Conservation (phyloP, 805 yeast species). For the Candida sakaeoensis region DNA sequence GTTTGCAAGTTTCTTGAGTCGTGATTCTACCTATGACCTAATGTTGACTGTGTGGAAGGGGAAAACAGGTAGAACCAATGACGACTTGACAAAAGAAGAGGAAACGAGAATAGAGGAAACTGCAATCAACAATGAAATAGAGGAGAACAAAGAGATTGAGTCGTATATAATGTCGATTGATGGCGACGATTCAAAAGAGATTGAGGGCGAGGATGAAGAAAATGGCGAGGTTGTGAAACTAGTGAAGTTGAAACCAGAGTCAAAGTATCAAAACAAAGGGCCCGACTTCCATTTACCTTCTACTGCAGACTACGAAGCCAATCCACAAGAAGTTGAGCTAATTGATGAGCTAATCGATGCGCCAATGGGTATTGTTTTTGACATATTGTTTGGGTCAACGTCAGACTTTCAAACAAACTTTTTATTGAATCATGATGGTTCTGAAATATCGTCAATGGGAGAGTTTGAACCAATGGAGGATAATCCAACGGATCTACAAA, state of each 20-base stretch:
- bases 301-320: conserved; percentile 19
- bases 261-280: conserved; percentile 52
- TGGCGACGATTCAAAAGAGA: conserved; percentile 25
- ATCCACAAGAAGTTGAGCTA: conserved; percentile 42
- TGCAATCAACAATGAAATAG: conserved; percentile 13
- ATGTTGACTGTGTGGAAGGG: conserved; percentile 68
- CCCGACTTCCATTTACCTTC: conserved; percentile 66
- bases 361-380: conserved; percentile 75
- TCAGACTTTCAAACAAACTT: conserved; percentile 35
- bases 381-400: conserved; percentile 63
- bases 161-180: conserved; percentile 42
- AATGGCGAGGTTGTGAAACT: conserved; percentile 16
- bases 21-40: conserved; percentile 73
- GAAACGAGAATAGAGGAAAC: conserved; percentile 33
- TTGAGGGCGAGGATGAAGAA: conserved; percentile 27
- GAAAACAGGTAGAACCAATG: conserved; percentile 25
- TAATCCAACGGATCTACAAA: conserved; percentile 37
- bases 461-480: conserved; percentile 30
- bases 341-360: conserved; percentile 52
- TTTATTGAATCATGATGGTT: conserved; percentile 44
- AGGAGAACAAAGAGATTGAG: conserved; percentile 20
- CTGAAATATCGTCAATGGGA: conserved; percentile 39
- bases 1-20: conserved; percentile 82
- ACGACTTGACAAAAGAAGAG: conserved; percentile 33
- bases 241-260: conserved; percentile 33